A percentile compares a stretch with the other conserved stretches of the same genome.
phyloP scores from a whole-genome alignment of 768 basidiomycete genomes.

The Trametes cingulata region DNA sequence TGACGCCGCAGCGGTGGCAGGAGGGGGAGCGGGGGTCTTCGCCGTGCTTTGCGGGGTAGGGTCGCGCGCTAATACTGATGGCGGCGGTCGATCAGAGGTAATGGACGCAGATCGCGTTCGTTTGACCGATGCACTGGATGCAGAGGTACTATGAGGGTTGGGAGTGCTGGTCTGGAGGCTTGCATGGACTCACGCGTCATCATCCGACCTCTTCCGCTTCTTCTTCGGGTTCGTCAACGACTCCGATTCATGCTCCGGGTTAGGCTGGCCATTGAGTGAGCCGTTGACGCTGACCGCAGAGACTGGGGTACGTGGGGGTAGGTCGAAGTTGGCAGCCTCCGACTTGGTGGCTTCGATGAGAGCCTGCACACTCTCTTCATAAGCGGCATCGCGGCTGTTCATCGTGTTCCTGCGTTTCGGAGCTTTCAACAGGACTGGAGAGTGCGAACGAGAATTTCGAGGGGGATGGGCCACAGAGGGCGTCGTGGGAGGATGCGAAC shows the following conservation, averaged over 20 bases:
- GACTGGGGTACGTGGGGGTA: constrained; percentile 20
- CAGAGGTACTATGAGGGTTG: neutral
- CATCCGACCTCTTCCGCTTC: constrained; percentile 77
- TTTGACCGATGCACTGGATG: constrained; percentile 56
- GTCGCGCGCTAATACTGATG: constrained; percentile 27
- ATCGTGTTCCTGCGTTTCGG: constrained; percentile 93
- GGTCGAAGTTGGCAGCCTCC: constrained; percentile 54
- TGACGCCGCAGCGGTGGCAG: constrained; percentile 24
- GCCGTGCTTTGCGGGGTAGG: constrained; percentile 34
- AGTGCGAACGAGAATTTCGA: constrained; percentile 75
- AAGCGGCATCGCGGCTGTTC: constrained; percentile 95
- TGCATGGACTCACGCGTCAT: constrained; percentile 58
- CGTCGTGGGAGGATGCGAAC: constrained; percentile 54
- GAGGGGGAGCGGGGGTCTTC: constrained; percentile 21
- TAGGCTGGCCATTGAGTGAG: constrained; percentile 39
- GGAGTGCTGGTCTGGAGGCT: neutral
- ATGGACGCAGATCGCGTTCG: constrained; percentile 77
- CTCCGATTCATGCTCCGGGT: constrained; percentile 51
- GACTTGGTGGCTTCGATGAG: constrained; percentile 73
- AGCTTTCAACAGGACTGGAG: constrained; percentile 58
- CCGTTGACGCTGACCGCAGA: constrained; percentile 21
- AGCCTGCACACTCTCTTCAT: constrained; percentile 80
- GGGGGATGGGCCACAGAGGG: constrained; percentile 38
- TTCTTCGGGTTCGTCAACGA: constrained; percentile 45
- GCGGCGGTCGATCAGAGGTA: constrained; percentile 58